Evolutionary conservation across 2,329 filamentous ascomycete genomes (phyloP), one percentile per base, ranked within the genome.

Genomic region (Niveomyces coronatus): DNA sequence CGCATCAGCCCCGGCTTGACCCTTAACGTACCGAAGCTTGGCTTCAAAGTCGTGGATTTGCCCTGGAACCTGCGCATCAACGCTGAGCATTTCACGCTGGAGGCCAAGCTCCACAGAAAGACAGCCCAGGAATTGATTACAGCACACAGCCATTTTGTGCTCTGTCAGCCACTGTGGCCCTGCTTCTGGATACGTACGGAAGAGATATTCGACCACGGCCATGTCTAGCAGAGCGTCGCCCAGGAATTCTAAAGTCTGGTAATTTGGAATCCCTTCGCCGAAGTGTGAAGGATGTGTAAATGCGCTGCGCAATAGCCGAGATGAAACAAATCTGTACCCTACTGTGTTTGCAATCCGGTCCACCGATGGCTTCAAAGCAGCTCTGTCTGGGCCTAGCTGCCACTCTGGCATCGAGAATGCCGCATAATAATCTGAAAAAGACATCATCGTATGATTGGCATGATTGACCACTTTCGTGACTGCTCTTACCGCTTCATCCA

Each of bases 71-170:
- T 45, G 19, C 0, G 59, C 49, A 3, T 62, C 64, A 8, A 82
- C 67, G 5, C 68, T 61, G 0, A 76, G 71, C 13, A 96, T 62
- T 53, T 89, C 79, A 34, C 67, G 74, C 53, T 95, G 79, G 39
- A 96, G 81, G 1, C 74, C 80, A 1, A 96, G 71, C 33, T 76
- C 71, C 3, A 93, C 85, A 42, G 82, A 82, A 3, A 96, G 66
- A 14, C 79, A 85, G 1, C 84, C 86, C 2, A 95, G 70, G 53
- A 96, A 98, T 44, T 88, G 87, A 62, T 98, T 98, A 37, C 85
- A 91, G 0, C 91, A 88, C 85, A 98, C 95, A n/a, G 88, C 86
- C 79, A 93, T 95, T 63, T 96, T 96, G 68, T 96, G 89, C 60
- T 96, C 91, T 0, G 91, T 96, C 42, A 98, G 68, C 89, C 89